phyloP scores from a whole-genome alignment of 2,329 filamentous ascomycete species.

The Fusarium sp. region DNA sequence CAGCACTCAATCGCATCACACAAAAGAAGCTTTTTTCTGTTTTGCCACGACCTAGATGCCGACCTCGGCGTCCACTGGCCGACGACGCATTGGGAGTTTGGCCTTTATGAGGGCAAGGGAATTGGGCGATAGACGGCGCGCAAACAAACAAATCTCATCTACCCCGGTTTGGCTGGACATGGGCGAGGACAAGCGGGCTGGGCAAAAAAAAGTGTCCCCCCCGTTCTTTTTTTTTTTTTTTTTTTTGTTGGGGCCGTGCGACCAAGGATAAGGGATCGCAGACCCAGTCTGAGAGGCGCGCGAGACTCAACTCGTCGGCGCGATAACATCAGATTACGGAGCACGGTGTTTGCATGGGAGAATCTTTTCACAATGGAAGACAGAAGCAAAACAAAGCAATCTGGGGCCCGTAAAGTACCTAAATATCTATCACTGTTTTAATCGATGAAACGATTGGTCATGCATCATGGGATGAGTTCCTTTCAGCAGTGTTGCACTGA shows the following conservation, averaged over 20 bases:
- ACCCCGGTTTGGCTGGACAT: conserved; percentile 37
- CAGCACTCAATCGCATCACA: conserved; percentile 20
- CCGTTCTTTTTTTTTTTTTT: conserved; percentile 42
- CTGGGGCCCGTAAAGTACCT: conserved; percentile 21
- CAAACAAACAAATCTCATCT: conserved; percentile 12
- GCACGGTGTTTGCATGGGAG: conserved; percentile 39
- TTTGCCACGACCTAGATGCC: conserved; percentile 31
- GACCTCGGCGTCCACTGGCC: conserved; percentile 18
- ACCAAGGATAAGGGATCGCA: conserved; percentile 39
- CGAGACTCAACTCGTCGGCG: conserved; percentile 20
- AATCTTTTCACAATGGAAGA: conserved; percentile 28
- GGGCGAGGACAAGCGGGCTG: conserved; percentile 33
- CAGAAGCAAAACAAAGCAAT: conserved; percentile 13
- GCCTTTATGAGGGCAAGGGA: conserved; percentile 19
- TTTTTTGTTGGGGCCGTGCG: conserved; percentile 38
- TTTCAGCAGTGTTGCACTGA: not conserved
- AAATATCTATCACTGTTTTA: conserved; percentile 44
- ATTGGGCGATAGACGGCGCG: conserved; percentile 41
- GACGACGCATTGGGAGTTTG: conserved; percentile 43
- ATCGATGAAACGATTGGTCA: conserved; percentile 34
- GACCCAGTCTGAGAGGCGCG: conserved; percentile 33
- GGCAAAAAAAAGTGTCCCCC: conserved; percentile 31
- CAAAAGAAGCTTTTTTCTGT: conserved; percentile 23
- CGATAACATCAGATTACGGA: conserved; percentile 23
- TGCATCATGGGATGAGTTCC: conserved; percentile 5